phyloP scores from a whole-genome alignment of 2,329 filamentous ascomycete genomes.

The Claviceps sorghi region DNA sequence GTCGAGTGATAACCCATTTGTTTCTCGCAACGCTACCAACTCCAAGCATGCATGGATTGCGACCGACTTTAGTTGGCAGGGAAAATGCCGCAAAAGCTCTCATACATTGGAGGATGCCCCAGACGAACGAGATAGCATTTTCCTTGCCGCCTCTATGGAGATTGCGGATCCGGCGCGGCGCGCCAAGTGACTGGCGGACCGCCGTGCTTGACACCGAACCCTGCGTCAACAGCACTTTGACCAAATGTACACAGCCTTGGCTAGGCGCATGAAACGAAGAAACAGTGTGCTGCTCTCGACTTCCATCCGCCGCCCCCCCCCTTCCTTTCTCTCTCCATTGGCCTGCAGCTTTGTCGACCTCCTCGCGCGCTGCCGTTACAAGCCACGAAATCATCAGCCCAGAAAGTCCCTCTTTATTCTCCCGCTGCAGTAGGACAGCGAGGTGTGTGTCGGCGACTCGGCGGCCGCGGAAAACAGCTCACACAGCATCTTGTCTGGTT shows the following conservation, averaged over 20 bases:
- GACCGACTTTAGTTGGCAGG: background rate
- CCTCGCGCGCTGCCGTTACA: background rate
- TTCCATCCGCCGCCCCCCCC: background rate
- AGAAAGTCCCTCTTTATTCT: slow-evolving; percentile 1
- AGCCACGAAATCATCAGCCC: slow-evolving; percentile 1
- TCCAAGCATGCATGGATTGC: background rate
- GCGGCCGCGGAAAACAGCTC: background rate
- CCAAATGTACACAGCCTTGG: background rate
- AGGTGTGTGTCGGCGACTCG: background rate
- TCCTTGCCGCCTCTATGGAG: background rate
- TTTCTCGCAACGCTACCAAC: background rate
- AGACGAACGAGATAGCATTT: background rate
- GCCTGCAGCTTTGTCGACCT: background rate
- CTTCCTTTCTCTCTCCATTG: background rate
- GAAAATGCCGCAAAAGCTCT: background rate
- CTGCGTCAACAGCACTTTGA: slow-evolving; percentile 1
- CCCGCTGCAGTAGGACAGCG: background rate
- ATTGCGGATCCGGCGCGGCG: background rate
- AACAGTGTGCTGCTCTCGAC: background rate
- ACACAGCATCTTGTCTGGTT: background rate
- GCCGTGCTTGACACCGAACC: slow-evolving; percentile 1
- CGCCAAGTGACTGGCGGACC: background rate
- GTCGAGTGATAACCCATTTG: background rate
- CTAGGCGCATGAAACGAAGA: background rate
- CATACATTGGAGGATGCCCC: background rate